Evolutionary conservation across 2,329 filamentous ascomycete species (phyloP).

Genomic region (Alternaria metachromatica): DNA sequence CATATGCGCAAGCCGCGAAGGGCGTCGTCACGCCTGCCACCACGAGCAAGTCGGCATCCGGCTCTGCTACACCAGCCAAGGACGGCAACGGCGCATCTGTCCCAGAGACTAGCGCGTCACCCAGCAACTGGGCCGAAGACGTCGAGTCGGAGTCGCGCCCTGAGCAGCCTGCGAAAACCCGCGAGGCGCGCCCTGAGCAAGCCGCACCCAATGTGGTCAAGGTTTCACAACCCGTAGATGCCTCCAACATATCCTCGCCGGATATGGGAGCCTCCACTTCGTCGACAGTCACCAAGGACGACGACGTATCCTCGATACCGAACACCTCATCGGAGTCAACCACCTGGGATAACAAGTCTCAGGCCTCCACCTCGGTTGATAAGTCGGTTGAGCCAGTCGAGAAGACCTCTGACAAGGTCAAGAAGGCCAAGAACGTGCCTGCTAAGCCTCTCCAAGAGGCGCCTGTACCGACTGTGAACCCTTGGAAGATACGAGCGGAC

Average conservation of each 20-base stretch:
- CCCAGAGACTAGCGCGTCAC: conserved; percentile 38
- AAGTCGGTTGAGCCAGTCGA: conserved; percentile 61
- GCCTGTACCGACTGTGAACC: conserved; percentile 81
- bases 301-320: conserved; percentile 66
- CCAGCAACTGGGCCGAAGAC: conserved; percentile 57
- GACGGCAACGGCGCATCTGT: conserved; percentile 39
- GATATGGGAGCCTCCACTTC: conserved; percentile 62
- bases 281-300: conserved; percentile 63
- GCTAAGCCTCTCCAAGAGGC: conserved; percentile 76
- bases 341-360: conserved; percentile 71
- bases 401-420: conserved; percentile 63
- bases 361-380: conserved; percentile 69
- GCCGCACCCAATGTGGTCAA: conserved; percentile 25
- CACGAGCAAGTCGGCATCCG: conserved; percentile 55
- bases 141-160: conserved; percentile 48
- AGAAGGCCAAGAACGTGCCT: conserved; percentile 48
- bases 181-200: conserved; percentile 29
- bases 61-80: conserved; percentile 51
- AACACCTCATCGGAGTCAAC: conserved; percentile 70
- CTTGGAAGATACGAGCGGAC: conserved; percentile 83
- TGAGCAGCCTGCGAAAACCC: conserved; percentile 33
- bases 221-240: conserved; percentile 20
- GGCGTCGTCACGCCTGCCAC: conserved; percentile 64
- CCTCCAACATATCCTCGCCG: conserved; percentile 56
- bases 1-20: conserved; percentile 95